Evolutionary conservation across 2,329 filamentous ascomycete species (phyloP), one percentile per base, ranked within the genome.

Genomic region (Geoglossum cookeanum): DNA sequence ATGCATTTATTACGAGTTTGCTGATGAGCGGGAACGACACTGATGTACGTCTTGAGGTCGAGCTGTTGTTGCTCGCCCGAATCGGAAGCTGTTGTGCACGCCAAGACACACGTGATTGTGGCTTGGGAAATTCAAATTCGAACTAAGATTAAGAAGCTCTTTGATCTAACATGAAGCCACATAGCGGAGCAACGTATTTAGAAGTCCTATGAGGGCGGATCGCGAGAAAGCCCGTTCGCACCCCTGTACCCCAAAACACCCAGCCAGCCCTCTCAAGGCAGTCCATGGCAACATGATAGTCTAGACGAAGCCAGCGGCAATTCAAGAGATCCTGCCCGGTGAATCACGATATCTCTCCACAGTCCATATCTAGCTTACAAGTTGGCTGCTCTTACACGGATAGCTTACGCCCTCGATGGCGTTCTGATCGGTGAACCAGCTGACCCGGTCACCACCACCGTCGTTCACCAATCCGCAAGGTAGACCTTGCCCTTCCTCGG

Each of bases 391-490:
- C 63, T 85, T 82, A 66, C 85, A 78, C 29, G 90, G 87, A 67
- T 87, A 96, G 60, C 76, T 75, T 11, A 98, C 87, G 3, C 87
- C 89, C 66, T 95, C 84, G 11, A 94, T 82, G 52, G 92, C 91
- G 3, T 85, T 75, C 65, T 82, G 78, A 68, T 97, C 92, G 48
- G 90, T 88, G 68, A 98, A 97, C 92, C 92, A 98, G 72, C 83
- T 92, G 66, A 89, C 88, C 65, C 88, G 84, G 62, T 95, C 89
- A 49, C 86, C 87, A 3, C 80, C 84, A 47, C 79, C 81, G 64
- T 86, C 80, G 69, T 98, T 98, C 65, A 98, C 84, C 62, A 97
- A 75, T 0, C 87, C 81, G 68, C 89, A 95, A 1, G 92, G 92
- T 59, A 97, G 74, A 39, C 79, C 82, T 47, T 75, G 71, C 7